Conservation (phyloP, 805 yeast genomes). For the Candida succiphila region DNA sequence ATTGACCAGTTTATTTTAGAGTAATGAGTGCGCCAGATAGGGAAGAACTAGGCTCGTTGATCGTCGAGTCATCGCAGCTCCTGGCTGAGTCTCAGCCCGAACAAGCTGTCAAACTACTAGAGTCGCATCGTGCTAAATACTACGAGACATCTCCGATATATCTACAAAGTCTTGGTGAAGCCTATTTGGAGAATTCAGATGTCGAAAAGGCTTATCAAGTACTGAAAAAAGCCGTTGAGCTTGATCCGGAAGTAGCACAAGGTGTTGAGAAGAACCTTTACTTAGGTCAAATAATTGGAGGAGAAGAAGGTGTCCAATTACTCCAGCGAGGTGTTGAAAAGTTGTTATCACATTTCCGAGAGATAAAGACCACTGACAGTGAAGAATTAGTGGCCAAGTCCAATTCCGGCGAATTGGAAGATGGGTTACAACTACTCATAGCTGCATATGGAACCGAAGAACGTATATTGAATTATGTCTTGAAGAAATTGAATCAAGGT, state of each 20-base stretch:
- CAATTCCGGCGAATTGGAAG: constrained; percentile 7
- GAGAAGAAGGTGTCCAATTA: constrained; percentile 55
- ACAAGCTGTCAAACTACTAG: constrained; percentile 38
- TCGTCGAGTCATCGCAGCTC: constrained; percentile 31
- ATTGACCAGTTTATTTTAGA: no score
- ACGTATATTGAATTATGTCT: constrained; percentile 25
- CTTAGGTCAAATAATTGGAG: constrained; percentile 87
- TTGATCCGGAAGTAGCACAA: constrained; percentile 54
- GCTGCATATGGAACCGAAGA: constrained; percentile 18
- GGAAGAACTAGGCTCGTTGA: constrained; percentile 3
- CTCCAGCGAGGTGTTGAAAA: constrained; percentile 54
- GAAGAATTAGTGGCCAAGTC: constrained; percentile 13
- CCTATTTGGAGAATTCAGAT: constrained; percentile 68
- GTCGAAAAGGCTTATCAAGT: constrained; percentile 68
- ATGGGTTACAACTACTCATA: constrained; percentile 13
- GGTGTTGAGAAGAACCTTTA: constrained; percentile 83
- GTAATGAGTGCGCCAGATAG: no score
- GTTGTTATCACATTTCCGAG: constrained; percentile 31
- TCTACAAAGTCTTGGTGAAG: constrained; percentile 61
- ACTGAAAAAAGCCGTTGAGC: constrained; percentile 47
- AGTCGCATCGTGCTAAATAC: constrained; percentile 25
- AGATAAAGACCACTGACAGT: no score
- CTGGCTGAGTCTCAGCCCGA: constrained; percentile 41
- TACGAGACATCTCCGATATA: constrained; percentile 32
- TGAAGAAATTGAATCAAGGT: constrained; percentile 63